phyloP scores from a whole-genome alignment of 176 grass and related monocot genomes.

The Neostapfia colusana region DNA sequence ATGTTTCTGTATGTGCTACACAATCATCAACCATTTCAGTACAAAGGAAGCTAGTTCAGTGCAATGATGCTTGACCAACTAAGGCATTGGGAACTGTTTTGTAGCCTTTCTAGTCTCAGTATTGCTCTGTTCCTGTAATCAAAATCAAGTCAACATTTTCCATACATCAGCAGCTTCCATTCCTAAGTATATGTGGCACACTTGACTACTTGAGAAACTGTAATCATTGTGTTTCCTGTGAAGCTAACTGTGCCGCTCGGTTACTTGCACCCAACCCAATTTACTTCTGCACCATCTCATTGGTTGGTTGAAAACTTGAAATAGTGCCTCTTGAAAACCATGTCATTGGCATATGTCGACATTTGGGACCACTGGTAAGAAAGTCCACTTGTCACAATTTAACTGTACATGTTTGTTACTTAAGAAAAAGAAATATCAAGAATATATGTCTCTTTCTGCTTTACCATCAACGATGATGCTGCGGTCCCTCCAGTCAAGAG shows the following conservation, averaged over 20 bases:
- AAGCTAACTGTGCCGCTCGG: slow-evolving; percentile 8
- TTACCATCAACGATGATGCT: slow-evolving; percentile 42
- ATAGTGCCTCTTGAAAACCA: slow-evolving; percentile 11
- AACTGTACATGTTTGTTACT: slow-evolving; percentile 34
- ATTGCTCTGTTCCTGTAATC: slow-evolving; percentile 3
- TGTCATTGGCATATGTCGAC: slow-evolving; percentile 49
- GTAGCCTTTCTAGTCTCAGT: slow-evolving; percentile 12
- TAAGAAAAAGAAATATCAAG: slow-evolving; percentile 46
- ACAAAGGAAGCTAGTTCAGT: slow-evolving; percentile 23
- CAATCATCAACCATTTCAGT: slow-evolving; percentile 35
- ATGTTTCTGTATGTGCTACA: slow-evolving; percentile 41
- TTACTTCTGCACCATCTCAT: background rate
- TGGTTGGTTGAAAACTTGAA: slow-evolving; percentile 21
- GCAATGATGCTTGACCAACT: slow-evolving; percentile 21
- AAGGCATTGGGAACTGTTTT: slow-evolving; percentile 13
- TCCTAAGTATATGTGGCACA: background rate
- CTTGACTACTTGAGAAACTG: background rate
- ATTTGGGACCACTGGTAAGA: slow-evolving; percentile 38
- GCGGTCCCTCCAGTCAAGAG: slow-evolving; percentile 32
- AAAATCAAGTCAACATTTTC: slow-evolving; percentile 15
- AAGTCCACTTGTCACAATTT: slow-evolving; percentile 44
- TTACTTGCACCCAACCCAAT: background rate
- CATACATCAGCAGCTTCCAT: slow-evolving; percentile 7
- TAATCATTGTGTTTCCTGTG: background rate
- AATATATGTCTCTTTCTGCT: slow-evolving; percentile 58